A percentile compares a stretch with the other conserved stretches of the same genome.
Evolutionary conservation across 768 basidiomycete genomes (phyloP).

Genomic region (Lentinula boryana): DNA sequence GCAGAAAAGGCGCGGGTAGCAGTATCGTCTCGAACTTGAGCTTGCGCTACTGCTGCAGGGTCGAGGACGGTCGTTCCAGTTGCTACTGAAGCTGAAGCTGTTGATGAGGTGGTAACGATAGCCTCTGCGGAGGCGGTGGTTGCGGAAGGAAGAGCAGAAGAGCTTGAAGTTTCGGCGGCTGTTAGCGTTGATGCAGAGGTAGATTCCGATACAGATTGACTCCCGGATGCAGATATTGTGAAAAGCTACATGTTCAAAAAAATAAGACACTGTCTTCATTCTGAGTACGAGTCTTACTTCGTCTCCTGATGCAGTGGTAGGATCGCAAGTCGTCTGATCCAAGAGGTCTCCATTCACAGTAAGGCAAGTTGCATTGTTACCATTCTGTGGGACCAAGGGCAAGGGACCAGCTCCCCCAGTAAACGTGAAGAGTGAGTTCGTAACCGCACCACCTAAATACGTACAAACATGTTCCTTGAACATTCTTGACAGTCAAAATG

Average conservation of each 20-base stretch:
- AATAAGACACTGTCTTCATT: background rate
- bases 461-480: background rate
- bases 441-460: background rate
- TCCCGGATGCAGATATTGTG: slow-evolving; percentile 12
- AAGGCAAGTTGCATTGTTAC: slow-evolving; percentile 12
- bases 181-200: background rate
- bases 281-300: slow-evolving; percentile 6
- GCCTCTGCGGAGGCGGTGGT: background rate
- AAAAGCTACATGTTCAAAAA: slow-evolving; percentile 10
- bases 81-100: background rate
- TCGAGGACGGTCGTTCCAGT: slow-evolving; percentile 9
- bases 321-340: slow-evolving; percentile 15
- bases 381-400: slow-evolving; percentile 13
- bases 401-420: slow-evolving; percentile 11
- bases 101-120: background rate
- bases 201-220: background rate
- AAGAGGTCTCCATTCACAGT: slow-evolving; percentile 11
- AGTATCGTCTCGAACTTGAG: slow-evolving; percentile 15
- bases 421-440: slow-evolving; percentile 17
- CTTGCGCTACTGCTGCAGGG: slow-evolving; percentile 14
- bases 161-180: background rate
- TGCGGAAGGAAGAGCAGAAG: background rate
- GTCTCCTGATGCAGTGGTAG: slow-evolving; percentile 9
- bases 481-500: background rate
- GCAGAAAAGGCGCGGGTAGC: slow-evolving; percentile 17